Evolutionary conservation across 192 early-diverging fungal species (phyloP).

Genomic region (Lobosporangium transversale): DNA sequence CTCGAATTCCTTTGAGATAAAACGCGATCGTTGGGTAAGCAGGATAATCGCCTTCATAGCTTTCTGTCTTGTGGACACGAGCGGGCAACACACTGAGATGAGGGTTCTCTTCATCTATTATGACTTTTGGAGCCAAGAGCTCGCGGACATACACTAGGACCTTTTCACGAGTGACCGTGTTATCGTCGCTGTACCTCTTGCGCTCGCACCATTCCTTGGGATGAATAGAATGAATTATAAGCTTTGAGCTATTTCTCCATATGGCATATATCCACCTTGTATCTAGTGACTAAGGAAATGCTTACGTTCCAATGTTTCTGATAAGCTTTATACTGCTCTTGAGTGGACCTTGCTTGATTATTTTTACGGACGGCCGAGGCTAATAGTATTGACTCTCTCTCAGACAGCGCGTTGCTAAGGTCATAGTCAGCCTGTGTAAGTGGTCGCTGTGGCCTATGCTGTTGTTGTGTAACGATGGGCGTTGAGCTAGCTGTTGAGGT

Average conservation of each 20-base stretch:
- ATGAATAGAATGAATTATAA: neutral
- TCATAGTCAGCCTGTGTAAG: slow-evolving; percentile 4
- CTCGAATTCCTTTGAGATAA: neutral
- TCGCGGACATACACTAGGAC: neutral
- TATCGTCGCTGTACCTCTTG: neutral
- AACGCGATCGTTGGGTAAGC: neutral
- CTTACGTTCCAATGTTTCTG: slow-evolving; percentile 4
- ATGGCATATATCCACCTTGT: too few relatives aligned
- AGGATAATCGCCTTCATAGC: slow-evolving; percentile 4
- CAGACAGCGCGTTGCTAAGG: neutral
- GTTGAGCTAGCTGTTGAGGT: too few relatives aligned
- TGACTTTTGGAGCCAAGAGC: neutral
- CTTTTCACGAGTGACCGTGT: slow-evolving; percentile 1
- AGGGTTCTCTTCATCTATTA: neutral
- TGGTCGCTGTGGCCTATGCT: neutral
- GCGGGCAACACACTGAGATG: neutral
- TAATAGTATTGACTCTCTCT: neutral
- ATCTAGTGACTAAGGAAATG: neutral
- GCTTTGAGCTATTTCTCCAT: too few relatives aligned
- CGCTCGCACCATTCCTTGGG: slow-evolving; percentile 12
- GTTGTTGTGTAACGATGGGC: too few relatives aligned
- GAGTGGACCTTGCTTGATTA: neutral
- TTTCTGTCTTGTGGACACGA: neutral
- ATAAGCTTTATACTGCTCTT: neutral
- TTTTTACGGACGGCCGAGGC: neutral